These are phyloP conservation scores for Talaromyces sp. DNA, from an alignment of 2,329 filamentous ascomycete genomes.

Conservation along the genomic window DNA sequence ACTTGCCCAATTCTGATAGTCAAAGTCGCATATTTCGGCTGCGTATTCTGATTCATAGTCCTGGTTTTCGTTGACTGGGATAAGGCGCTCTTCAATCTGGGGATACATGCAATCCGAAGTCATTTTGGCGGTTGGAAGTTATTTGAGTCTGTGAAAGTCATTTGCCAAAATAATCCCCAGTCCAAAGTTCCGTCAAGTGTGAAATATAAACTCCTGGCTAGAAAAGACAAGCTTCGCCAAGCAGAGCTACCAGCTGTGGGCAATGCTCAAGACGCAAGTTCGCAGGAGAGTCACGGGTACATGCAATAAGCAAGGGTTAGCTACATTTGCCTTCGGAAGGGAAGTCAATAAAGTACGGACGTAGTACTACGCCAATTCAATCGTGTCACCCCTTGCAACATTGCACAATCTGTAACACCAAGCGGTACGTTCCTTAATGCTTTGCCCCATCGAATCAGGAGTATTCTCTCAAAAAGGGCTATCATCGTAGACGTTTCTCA, in stretches of 20 bases:
- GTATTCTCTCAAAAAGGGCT: neutral
- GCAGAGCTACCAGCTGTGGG: neutral
- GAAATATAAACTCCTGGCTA: neutral
- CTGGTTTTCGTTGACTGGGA: neutral
- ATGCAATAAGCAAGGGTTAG: constrained; percentile 12
- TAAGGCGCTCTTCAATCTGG: neutral
- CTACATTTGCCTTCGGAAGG: neutral
- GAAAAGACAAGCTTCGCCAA: constrained; percentile 17
- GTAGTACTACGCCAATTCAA: neutral
- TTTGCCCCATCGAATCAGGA: neutral
- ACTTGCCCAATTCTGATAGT: neutral
- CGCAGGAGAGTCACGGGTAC: constrained; percentile 3
- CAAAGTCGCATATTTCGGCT: neutral
- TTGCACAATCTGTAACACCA: neutral
- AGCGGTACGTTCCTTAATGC: neutral
- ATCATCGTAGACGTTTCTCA: constrained; percentile 12
- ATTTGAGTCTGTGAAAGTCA: too few relatives aligned
- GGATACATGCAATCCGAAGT: neutral
- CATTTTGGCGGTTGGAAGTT: neutral
- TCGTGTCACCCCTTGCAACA: neutral
- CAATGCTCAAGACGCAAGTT: constrained; percentile 5
- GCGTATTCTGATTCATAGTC: neutral
- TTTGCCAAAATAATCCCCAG: neutral
- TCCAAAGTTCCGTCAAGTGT: neutral
- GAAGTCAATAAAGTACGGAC: neutral